These are phyloP conservation scores for Solanum pimpinellifolium DNA, from an alignment of 257 asterid species.

Conservation along the genomic window DNA sequence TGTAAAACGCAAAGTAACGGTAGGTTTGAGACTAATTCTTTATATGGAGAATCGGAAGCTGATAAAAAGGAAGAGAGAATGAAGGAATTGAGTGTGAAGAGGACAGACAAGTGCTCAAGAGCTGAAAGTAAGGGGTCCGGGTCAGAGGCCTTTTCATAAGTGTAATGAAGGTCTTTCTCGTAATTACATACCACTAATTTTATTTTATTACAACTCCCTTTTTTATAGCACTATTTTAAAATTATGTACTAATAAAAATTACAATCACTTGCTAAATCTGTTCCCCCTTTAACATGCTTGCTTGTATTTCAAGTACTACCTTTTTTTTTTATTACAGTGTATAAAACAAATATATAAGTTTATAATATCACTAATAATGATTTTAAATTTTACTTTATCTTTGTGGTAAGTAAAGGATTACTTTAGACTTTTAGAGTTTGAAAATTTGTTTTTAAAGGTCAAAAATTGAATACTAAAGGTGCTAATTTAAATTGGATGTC, in stretches of 20 bases:
- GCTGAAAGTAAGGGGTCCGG: conserved; percentile 34
- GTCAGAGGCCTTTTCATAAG: conserved; percentile 57
- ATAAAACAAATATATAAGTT: background rate
- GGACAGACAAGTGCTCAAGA: conserved; percentile 23
- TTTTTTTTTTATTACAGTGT: background rate
- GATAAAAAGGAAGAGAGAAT: conserved; percentile 13
- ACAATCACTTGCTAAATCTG: background rate
- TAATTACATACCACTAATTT: background rate
- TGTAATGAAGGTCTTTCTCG: conserved; percentile 19
- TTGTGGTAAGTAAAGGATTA: background rate
- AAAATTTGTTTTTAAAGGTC: background rate
- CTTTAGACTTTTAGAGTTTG: background rate
- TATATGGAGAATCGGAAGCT: background rate
- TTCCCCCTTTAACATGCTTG: background rate
- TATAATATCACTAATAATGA: background rate
- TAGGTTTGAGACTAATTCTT: background rate
- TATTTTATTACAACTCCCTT: background rate
- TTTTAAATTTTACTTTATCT: background rate
- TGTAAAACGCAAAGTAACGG: conserved; percentile 18
- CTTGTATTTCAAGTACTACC: background rate
- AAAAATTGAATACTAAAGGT: background rate
- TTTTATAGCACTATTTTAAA: background rate
- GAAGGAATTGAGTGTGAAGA: conserved; percentile 18
- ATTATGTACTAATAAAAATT: too few relatives aligned
- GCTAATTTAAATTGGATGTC: background rate